Evolutionary conservation across 768 basidiomycete species (phyloP), one percentile per base, ranked within the genome.

Genomic region (Lactarius deliciosus): DNA sequence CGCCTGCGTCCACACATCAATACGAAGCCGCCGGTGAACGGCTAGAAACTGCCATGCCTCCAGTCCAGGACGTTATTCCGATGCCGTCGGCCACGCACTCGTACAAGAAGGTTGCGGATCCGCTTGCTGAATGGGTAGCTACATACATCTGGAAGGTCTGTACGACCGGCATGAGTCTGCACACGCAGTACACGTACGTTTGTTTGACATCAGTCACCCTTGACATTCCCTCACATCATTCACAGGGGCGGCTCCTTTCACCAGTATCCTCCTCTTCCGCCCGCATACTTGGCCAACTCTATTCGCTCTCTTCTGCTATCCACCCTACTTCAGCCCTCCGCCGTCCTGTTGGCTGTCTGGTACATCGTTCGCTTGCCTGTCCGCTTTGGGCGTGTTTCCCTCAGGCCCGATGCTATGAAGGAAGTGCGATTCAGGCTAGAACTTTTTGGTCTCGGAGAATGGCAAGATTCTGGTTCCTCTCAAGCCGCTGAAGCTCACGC

Each of bases 91-190:
- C 87, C 45, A 82, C 83, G 13, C 71, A 78, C 28, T 78, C 81
- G 10, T 92, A 91, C 79, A 87, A 83, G 79, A 89, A 85, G 72
- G 80, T 92, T 11, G 85, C 88, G 0, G 89, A 91, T 61, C 90
- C 91, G 20, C 79, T 93, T 68, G 84, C 91, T 4, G 87, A 89
- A 64, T 93, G 91, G 91, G 77, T 92, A 28, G 87, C 89, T 53
- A 81, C 81, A 60, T 93, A 89, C 73, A 85, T 91, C 18, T 93
- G 91, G 91, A 91, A 89, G 74, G 85, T 86, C 55, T 91, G 91
- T 74, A 89, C 88, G 18, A 88, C 87, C n/a, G 86, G 85, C 55
- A 80, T 86, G 64, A 82, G 83, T 70, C 77, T 91, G 60, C 85
- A 87, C 71, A 79, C 82, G 6, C 80, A 79, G 66, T 78, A 85